These are phyloP conservation scores for Picochlorum sp. DNA, from an alignment of 139 green algal species.

Conservation along the genomic window DNA sequence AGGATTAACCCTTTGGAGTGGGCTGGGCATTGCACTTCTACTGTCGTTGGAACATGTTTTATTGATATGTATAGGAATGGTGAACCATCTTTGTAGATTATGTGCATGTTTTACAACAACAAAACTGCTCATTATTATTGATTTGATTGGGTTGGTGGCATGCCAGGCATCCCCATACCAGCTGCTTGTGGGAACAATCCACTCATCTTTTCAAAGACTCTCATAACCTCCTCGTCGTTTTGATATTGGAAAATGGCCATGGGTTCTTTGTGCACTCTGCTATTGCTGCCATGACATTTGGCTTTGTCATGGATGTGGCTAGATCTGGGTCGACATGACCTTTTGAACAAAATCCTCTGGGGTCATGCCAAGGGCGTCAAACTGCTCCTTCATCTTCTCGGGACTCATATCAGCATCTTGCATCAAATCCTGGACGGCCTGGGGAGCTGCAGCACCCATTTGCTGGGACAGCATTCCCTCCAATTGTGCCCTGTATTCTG, in stretches of 20 bases:
- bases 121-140: no score
- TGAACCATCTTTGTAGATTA: no score
- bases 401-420: constrained; percentile 27
- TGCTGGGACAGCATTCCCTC: constrained; percentile 48
- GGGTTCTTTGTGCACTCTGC: constrained; percentile 69
- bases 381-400: constrained; percentile 39
- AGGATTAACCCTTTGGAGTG: no score
- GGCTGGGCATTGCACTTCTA: no score
- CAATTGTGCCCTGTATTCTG: constrained; percentile 35
- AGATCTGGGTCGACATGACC: constrained; percentile 72
- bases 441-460: constrained; percentile 16
- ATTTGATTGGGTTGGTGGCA: neutral
- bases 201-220: constrained; percentile 44
- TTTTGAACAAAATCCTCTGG: constrained; percentile 70
- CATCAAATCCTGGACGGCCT: constrained; percentile 32
- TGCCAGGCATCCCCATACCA: neutral
- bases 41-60: no score
- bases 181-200: constrained; percentile 32
- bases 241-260: constrained; percentile 80
- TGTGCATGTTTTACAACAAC: no score
- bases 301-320: constrained; percentile 65
- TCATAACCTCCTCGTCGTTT: constrained; percentile 54
- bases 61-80: no score
- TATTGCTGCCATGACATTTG: constrained; percentile 70
- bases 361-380: constrained; percentile 64